phyloP scores from a whole-genome alignment of 2,329 filamentous ascomycete genomes.

The Pyrenophora teres region DNA sequence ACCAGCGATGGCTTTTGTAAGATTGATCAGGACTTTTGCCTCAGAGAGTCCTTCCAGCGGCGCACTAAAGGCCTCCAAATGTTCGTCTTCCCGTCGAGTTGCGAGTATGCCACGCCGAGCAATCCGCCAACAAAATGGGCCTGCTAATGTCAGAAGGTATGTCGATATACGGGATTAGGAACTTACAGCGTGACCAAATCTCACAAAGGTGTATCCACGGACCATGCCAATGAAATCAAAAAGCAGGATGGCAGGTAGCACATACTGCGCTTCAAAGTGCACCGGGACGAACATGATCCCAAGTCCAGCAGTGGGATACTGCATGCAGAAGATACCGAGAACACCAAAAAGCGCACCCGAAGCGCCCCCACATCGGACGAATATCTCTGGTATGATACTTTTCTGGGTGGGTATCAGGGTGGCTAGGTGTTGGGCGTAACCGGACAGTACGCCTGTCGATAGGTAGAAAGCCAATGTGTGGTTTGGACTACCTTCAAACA shows the following conservation, averaged over 20 bases:
- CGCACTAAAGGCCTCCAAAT: slow-evolving; percentile 43
- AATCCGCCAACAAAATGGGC: slow-evolving; percentile 41
- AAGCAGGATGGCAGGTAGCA: slow-evolving; percentile 38
- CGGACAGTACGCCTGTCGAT: slow-evolving; percentile 35
- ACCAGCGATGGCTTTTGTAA: too few relatives aligned
- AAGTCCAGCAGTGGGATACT: slow-evolving; percentile 36
- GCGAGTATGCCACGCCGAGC: slow-evolving; percentile 39
- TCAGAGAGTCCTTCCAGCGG: slow-evolving; percentile 33
- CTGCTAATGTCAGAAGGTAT: slow-evolving; percentile 24
- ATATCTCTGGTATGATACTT: slow-evolving; percentile 25
- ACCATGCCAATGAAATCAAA: slow-evolving; percentile 43
- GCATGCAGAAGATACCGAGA: slow-evolving; percentile 37
- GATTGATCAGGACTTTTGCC: slow-evolving; percentile 6
- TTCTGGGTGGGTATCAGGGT: slow-evolving; percentile 31
- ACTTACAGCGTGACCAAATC: slow-evolving; percentile 45
- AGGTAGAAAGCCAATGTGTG: slow-evolving; percentile 40
- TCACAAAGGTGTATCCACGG: slow-evolving; percentile 34
- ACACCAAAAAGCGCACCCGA: slow-evolving; percentile 43
- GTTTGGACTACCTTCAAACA: slow-evolving; percentile 39
- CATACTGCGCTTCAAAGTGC: slow-evolving; percentile 36
- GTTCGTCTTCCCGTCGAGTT: slow-evolving; percentile 40
- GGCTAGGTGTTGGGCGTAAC: slow-evolving; percentile 37
- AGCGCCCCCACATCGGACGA: slow-evolving; percentile 39
- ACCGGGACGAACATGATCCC: slow-evolving; percentile 43
- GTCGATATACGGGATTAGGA: neutral